phyloP scores from a whole-genome alignment of 345 rosid genomes.

The Bruguiera sexangula region DNA sequence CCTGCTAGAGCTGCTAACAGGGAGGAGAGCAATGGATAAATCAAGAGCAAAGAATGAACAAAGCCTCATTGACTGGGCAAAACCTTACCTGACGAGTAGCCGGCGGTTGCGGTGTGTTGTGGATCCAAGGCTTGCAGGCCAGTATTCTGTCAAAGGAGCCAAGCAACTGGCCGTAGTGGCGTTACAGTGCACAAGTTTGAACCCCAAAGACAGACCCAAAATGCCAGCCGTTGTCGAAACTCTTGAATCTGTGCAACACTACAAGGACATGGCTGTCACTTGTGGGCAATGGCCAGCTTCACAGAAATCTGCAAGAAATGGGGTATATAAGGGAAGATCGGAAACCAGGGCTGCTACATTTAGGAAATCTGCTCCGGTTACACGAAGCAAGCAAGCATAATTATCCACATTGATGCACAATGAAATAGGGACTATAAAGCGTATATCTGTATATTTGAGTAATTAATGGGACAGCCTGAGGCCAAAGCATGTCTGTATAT shows the following conservation, averaged over 20 bases:
- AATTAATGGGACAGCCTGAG: no score
- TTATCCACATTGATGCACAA: background rate
- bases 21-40: constrained; percentile 78
- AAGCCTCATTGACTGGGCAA: constrained; percentile 76
- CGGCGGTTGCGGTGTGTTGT: constrained; percentile 61
- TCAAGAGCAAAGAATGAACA: constrained; percentile 64
- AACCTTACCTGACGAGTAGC: constrained; percentile 68
- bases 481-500: no score
- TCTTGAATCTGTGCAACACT: constrained; percentile 53
- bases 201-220: constrained; percentile 86
- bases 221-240: constrained; percentile 63
- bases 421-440: no score
- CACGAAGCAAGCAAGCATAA: constrained; percentile 27
- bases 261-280: constrained; percentile 76
- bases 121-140: constrained; percentile 77
- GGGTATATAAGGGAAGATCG: constrained; percentile 31
- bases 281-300: constrained; percentile 66
- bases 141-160: constrained; percentile 86
- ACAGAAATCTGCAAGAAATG: constrained; percentile 30
- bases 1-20: constrained; percentile 73
- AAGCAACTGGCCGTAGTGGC: constrained; percentile 67
- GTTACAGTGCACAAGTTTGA: constrained; percentile 61
- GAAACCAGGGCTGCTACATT: constrained; percentile 27
- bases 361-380: constrained; percentile 44
- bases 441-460: no score